A percentile compares a stretch with the other conserved stretches of the same genome.
Conservation (phyloP, 2,329 filamentous ascomycete species). For the Aspergillus carbonarius region DNA sequence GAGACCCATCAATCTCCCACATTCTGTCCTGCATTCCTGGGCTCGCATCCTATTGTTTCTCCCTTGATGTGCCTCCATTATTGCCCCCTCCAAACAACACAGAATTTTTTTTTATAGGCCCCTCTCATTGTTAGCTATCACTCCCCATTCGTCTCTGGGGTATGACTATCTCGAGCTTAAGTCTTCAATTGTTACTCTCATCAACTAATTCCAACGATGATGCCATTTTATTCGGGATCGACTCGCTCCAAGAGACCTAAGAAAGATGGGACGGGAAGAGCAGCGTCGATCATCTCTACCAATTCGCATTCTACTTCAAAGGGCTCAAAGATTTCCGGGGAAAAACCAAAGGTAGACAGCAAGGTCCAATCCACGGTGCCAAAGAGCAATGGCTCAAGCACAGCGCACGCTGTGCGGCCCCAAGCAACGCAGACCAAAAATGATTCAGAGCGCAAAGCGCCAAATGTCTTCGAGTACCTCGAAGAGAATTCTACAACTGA, state of each 20-base stretch:
- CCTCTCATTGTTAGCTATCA: constrained; percentile 10
- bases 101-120: not conserved
- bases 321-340: constrained; percentile 18
- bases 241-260: constrained; percentile 28
- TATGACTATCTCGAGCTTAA: constrained; percentile 3
- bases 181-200: constrained; percentile 2
- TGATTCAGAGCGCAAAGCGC: constrained; percentile 22
- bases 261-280: constrained; percentile 29
- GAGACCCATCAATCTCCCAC: not conserved
- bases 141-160: constrained; percentile 1
- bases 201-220: constrained; percentile 22
- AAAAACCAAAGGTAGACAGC: constrained; percentile 17
- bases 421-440: constrained; percentile 18
- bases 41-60: constrained; percentile 8
- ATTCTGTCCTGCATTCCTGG: constrained; percentile 23
- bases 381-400: constrained; percentile 16
- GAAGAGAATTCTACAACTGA: constrained; percentile 28
- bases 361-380: constrained; percentile 11
- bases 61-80: constrained; percentile 22
- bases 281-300: constrained; percentile 24
- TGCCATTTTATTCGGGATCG: constrained; percentile 29
- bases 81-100: constrained; percentile 6
- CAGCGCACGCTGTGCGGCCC: constrained; percentile 16
- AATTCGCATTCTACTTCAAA: constrained; percentile 21
- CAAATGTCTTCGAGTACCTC: constrained; percentile 44